Percentiles rank a stretch among this genome's conserved stretches.
Evolutionary conservation across 768 basidiomycete genomes (phyloP).

Genomic region (Fibroporia radiculosa): DNA sequence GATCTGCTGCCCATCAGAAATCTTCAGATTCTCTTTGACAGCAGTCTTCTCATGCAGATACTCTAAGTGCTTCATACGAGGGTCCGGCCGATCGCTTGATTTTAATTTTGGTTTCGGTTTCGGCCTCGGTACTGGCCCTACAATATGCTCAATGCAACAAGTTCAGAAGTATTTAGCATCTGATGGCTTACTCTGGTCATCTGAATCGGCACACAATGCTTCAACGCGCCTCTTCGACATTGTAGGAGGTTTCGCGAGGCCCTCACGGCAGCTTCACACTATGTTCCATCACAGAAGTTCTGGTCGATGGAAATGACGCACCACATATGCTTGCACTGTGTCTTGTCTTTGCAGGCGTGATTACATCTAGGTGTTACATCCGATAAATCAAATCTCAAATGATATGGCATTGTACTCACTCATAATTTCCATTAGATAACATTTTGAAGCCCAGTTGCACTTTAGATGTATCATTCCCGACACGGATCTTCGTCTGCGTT

Average conservation of each 20-base stretch:
- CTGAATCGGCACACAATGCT: constrained; percentile 6
- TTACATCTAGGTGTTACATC: constrained; percentile 64
- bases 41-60: constrained; percentile 35
- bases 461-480: too few relatives aligned
- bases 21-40: constrained; percentile 25
- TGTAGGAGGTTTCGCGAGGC: constrained; percentile 45
- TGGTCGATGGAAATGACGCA: constrained; percentile 19
- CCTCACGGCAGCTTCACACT: constrained; percentile 62
- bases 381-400: constrained; percentile 2
- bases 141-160: too few relatives aligned
- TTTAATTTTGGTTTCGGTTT: constrained; percentile 18
- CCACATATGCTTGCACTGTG: constrained; percentile 72
- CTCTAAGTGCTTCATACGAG: constrained; percentile 33
- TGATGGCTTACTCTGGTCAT: neutral
- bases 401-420: constrained; percentile 30
- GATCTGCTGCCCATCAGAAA: constrained; percentile 32
- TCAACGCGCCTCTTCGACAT: constrained; percentile 25
- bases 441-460: constrained; percentile 22
- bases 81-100: constrained; percentile 16
- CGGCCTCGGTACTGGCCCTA: constrained; percentile 7
- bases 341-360: constrained; percentile 74
- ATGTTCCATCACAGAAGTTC: neutral
- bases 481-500: too few relatives aligned
- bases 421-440: constrained; percentile 57
- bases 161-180: too few relatives aligned